Evolutionary conservation across 2,329 filamentous ascomycete genomes (phyloP).

Genomic region (Arthrobotrys sinensis): DNA sequence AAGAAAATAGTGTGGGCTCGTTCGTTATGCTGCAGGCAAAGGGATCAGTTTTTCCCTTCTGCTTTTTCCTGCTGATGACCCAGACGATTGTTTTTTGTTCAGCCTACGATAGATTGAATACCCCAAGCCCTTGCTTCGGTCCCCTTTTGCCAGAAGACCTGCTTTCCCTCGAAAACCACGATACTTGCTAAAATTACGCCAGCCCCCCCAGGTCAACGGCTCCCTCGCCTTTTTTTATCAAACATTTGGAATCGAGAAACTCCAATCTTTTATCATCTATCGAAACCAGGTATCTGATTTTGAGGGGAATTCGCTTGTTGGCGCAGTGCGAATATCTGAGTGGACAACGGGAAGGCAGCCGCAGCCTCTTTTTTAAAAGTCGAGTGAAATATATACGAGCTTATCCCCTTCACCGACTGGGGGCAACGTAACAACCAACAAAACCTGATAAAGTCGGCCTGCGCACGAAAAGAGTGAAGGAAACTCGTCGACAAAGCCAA

Average conservation of each 20-base stretch:
- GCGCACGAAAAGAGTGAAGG: not conserved
- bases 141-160: slow-evolving; percentile 35
- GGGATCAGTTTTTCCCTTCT: slow-evolving; percentile 22
- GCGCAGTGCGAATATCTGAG: slow-evolving; percentile 5
- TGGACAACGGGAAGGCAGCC: not conserved
- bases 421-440: slow-evolving; percentile 34
- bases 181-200: slow-evolving; percentile 42
- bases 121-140: slow-evolving; percentile 29
- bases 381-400: slow-evolving; percentile 28
- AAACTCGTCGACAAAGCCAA: not conserved
- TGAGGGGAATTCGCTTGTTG: slow-evolving; percentile 22
- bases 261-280: slow-evolving; percentile 8
- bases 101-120: slow-evolving; percentile 57
- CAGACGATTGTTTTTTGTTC: slow-evolving; percentile 35
- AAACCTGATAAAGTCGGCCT: slow-evolving; percentile 14
- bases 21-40: slow-evolving; percentile 38
- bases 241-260: slow-evolving; percentile 24
- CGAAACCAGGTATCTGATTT: slow-evolving; percentile 14
- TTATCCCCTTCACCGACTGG: slow-evolving; percentile 43
- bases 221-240: slow-evolving; percentile 15
- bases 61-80: slow-evolving; percentile 3
- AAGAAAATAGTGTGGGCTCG: slow-evolving; percentile 37
- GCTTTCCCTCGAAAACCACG: slow-evolving; percentile 23
- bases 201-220: slow-evolving; percentile 15
- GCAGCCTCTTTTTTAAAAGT: slow-evolving; percentile 2